Evolutionary conservation across 192 early-diverging fungal species (phyloP), one percentile per base, ranked within the genome.

Genomic region (Oehlia diaphana): DNA sequence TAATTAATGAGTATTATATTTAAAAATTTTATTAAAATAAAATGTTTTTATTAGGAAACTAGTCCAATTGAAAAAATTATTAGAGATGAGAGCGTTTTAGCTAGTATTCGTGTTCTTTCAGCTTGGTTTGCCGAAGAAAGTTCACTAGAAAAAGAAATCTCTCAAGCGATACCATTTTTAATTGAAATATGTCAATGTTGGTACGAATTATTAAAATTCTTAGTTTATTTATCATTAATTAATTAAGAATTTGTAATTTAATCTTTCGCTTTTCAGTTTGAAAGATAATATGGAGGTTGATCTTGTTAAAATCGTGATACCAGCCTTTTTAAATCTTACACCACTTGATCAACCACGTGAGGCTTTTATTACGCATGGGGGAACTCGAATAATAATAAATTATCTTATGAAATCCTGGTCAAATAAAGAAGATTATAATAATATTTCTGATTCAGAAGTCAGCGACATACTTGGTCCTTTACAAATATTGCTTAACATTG

Each of bases 51-150:
- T 26, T 26, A 71, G 42, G 69, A 67, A 58, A 68, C 19, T 35
- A 68, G 28, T 31, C 13, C 64, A n/a, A 21, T 68, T 28, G 42
- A 78, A 49, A 19, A 21, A 49, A 65, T 44, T 53, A 33, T 35
- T 12, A 42, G 69, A 1, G 65, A 78, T 67, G 9, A 31, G 12
- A 66, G 19, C 50, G 35, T 78, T 33, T 10, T 78, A 47, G 76
- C 76, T 37, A 78, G 65, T 35, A 78, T 78, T 35, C 76, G 76
- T 12, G 28, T 78, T 28, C 33, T 78, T 37, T 78, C 76, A n/a
- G 44, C 47, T 19, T 78, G 66, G 47, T 19, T 78, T 2, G 23
- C 76, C 1, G 76, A 78, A 78, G 76, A 78, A 78, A 58, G 31
- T 53, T 16, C 64, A 68, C 26, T 78, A 8, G 65, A 78, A 61